These are phyloP conservation scores for Cardiospermum halicacabum DNA, from an alignment of 345 rosid species.

Conservation along the genomic window DNA sequence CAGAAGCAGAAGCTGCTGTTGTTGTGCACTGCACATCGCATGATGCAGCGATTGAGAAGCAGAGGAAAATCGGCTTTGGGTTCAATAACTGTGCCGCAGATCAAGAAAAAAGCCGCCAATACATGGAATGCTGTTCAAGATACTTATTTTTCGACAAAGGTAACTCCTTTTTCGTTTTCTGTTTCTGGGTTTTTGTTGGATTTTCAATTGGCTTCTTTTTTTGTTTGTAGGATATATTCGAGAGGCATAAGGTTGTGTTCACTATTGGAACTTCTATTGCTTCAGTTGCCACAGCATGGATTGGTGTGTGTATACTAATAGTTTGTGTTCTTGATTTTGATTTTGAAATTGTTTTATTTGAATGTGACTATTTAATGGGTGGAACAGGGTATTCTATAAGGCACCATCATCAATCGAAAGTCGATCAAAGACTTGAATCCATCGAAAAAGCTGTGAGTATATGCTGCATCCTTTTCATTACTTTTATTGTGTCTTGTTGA, in stretches of 20 bases:
- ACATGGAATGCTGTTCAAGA: constrained; percentile 80
- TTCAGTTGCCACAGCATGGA: constrained; percentile 90
- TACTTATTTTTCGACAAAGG: constrained; percentile 80
- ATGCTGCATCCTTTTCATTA: constrained; percentile 8
- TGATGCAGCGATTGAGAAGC: constrained; percentile 64
- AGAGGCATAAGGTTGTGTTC: constrained; percentile 81
- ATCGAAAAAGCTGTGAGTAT: constrained; percentile 63
- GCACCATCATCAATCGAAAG: constrained; percentile 49
- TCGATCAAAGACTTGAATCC: constrained; percentile 61
- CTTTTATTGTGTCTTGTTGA: background rate
- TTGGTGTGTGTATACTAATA: constrained; percentile 42
- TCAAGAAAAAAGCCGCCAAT: constrained; percentile 67
- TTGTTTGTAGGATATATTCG: constrained; percentile 63
- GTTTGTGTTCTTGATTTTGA: constrained; percentile 5
- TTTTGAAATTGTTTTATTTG: background rate
- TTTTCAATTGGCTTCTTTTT: background rate
- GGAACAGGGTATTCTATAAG: constrained; percentile 57
- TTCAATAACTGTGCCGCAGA: constrained; percentile 36
- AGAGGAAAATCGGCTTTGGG: constrained; percentile 47
- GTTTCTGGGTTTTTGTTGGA: background rate
- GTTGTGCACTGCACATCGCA: constrained; percentile 1
- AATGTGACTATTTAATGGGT: constrained; percentile 13
- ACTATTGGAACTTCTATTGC: constrained; percentile 90
- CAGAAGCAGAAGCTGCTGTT: background rate
- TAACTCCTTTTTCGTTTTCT: background rate